These are phyloP conservation scores for Prinsepia uniflora DNA, from an alignment of 306 rosid species.

Conservation along the genomic window DNA sequence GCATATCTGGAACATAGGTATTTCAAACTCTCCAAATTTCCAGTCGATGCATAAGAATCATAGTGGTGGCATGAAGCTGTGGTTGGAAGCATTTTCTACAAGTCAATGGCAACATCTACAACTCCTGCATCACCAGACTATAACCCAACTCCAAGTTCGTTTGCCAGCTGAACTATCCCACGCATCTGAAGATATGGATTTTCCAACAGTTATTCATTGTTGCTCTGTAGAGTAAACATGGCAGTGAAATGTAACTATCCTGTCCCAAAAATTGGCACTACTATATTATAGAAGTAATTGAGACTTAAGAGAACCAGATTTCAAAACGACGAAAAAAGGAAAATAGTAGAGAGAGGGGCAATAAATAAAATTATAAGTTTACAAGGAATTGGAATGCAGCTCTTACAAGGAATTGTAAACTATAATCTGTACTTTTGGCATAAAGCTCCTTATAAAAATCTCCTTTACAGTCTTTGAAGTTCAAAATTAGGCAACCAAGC, in stretches of 20 bases:
- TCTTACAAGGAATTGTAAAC: background rate
- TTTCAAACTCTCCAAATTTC: conserved; percentile 29
- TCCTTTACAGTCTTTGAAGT: background rate
- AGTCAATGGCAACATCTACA: conserved; percentile 36
- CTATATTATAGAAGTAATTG: background rate
- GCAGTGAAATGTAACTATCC: conserved; percentile 17
- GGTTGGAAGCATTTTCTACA: conserved; percentile 30
- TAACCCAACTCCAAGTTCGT: conserved; percentile 76
- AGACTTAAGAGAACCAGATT: background rate
- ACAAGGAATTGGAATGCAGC: conserved; percentile 1
- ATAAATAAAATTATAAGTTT: conserved; percentile 20
- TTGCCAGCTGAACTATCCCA: conserved; percentile 94
- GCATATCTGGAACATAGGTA: conserved; percentile 26
- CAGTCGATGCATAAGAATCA: conserved; percentile 27
- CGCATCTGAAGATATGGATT: conserved; percentile 99
- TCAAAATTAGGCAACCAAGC: conserved; percentile 1
- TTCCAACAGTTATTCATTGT: conserved; percentile 95
- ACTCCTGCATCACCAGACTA: conserved; percentile 40
- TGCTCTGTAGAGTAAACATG: conserved; percentile 57
- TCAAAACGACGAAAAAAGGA: conserved; percentile 14
- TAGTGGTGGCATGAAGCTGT: conserved; percentile 20
- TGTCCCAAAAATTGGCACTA: background rate
- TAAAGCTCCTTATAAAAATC: background rate
- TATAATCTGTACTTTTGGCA: background rate
- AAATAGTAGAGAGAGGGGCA: background rate